phyloP scores from a whole-genome alignment of 768 basidiomycete genomes.

The Leccinum subgranulosum region DNA sequence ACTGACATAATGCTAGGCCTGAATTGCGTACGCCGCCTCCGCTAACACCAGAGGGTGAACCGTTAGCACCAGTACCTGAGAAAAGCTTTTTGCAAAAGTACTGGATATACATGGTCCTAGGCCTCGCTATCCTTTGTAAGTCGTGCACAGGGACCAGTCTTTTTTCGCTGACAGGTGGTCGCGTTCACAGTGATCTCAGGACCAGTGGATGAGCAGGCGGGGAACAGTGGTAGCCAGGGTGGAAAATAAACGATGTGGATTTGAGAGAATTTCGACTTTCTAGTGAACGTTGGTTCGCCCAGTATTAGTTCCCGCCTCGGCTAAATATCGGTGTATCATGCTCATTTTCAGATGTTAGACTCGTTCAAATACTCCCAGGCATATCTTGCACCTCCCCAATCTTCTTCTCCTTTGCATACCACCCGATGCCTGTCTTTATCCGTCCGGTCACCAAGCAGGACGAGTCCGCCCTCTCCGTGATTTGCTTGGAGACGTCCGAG shows the following conservation, averaged over 20 bases:
- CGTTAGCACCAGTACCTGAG: conserved; percentile 57
- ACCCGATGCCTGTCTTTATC: conserved; percentile 41
- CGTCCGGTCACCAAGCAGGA: conserved; percentile 57
- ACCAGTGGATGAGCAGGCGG: conserved; percentile 27
- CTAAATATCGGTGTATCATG: conserved; percentile 17
- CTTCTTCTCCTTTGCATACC: not conserved
- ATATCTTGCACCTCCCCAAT: not conserved
- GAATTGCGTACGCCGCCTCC: conserved; percentile 66
- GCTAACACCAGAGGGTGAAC: conserved; percentile 62
- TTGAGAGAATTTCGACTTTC: not conserved
- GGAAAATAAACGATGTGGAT: conserved; percentile 18
- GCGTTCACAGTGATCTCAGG: conserved; percentile 26
- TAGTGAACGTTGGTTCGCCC: not conserved
- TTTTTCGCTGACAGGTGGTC: not conserved
- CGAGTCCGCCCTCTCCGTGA: conserved; percentile 54
- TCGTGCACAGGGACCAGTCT: conserved; percentile 9
- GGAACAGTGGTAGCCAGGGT: conserved; percentile 18
- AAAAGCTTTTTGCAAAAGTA: conserved; percentile 86
- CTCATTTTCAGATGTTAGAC: conserved; percentile 12
- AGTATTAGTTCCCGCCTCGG: conserved; percentile 7
- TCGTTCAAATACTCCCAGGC: not conserved
- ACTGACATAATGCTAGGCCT: conserved; percentile 44
- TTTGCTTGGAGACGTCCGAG: conserved; percentile 73
- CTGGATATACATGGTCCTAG: conserved; percentile 76
- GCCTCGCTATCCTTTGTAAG: conserved; percentile 59